Conservation (phyloP, 768 basidiomycete species). For the Lactifluus subvellereus region DNA sequence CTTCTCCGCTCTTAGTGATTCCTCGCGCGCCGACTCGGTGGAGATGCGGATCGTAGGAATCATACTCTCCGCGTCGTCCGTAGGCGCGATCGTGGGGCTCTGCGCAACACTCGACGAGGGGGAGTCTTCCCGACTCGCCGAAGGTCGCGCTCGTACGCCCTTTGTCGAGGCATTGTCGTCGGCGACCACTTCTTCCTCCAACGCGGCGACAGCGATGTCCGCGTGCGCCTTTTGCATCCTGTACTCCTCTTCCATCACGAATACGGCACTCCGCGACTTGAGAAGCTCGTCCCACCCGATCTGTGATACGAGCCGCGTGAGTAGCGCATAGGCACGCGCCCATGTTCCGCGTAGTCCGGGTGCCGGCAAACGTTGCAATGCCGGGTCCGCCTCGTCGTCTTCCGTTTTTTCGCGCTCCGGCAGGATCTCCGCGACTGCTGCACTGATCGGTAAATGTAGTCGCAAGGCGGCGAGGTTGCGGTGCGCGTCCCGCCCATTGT, state of each 20-base stretch:
- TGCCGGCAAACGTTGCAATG: slow-evolving; percentile 89
- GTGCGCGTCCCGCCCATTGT: slow-evolving; percentile 92
- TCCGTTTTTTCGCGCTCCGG: slow-evolving; percentile 78
- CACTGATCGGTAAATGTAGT: slow-evolving; percentile 81
- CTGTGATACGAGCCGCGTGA: slow-evolving; percentile 85
- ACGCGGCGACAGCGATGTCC: slow-evolving; percentile 47
- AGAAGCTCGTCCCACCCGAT: slow-evolving; percentile 99
- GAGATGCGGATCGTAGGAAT: slow-evolving; percentile 58
- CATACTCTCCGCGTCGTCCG: slow-evolving; percentile 28
- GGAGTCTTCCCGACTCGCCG: slow-evolving; percentile 24
- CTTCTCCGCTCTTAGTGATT: slow-evolving; percentile 39
- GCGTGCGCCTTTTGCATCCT: slow-evolving; percentile 87
- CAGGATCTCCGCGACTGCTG: slow-evolving; percentile 83
- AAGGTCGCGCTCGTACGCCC: slow-evolving; percentile 44
- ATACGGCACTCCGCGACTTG: slow-evolving; percentile 88
- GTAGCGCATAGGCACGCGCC: slow-evolving; percentile 86
- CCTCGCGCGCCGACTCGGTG: slow-evolving; percentile 46
- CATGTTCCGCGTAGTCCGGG: slow-evolving; percentile 94
- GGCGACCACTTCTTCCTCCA: slow-evolving; percentile 28
- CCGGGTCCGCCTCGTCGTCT: slow-evolving; percentile 91
- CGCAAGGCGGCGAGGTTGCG: slow-evolving; percentile 72
- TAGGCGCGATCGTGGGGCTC: slow-evolving; percentile 26
- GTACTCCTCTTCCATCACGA: slow-evolving; percentile 99
- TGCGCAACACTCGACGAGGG: slow-evolving; percentile 24
- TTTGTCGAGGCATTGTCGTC: slow-evolving; percentile 72